phyloP scores from a whole-genome alignment of 2,329 filamentous ascomycete genomes.

The Venturiaceae sp. region DNA sequence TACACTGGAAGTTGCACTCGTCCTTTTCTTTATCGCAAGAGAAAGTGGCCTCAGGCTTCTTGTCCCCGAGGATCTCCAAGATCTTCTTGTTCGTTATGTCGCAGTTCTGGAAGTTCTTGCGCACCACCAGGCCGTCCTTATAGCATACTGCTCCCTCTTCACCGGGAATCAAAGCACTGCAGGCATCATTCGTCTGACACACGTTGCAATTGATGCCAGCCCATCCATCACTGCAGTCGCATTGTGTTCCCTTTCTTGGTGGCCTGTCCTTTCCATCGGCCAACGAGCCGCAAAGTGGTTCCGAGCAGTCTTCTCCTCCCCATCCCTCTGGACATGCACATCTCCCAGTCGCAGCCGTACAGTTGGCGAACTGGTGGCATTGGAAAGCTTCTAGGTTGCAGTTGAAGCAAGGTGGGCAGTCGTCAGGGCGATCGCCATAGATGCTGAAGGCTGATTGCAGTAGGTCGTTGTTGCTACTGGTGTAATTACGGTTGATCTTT shows the following conservation, averaged over 20 bases:
- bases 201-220: conserved; percentile 95
- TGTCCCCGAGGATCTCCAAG: conserved; percentile 69
- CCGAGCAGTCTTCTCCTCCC: conserved; percentile 85
- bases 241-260: conserved; percentile 60
- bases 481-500: neutral
- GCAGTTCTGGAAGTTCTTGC: conserved; percentile 95
- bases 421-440: conserved; percentile 62
- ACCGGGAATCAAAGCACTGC: conserved; percentile 78
- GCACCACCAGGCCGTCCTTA: conserved; percentile 78
- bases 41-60: conserved; percentile 90
- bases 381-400: conserved; percentile 88
- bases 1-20: conserved; percentile 92
- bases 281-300: conserved; percentile 84
- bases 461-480: neutral
- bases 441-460: conserved; percentile 22
- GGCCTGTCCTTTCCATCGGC: conserved; percentile 63
- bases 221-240: conserved; percentile 90
- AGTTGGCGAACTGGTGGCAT: conserved; percentile 83
- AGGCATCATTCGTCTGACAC: conserved; percentile 74
- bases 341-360: conserved; percentile 84
- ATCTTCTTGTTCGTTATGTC: conserved; percentile 96
- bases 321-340: conserved; percentile 89
- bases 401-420: conserved; percentile 92
- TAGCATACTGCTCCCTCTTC: conserved; percentile 83
- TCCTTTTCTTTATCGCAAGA: conserved; percentile 67